A percentile compares a stretch with the other conserved stretches of the same genome.
Evolutionary conservation across 768 basidiomycete species (phyloP).

Genomic region (Pleurotus ostreatus): DNA sequence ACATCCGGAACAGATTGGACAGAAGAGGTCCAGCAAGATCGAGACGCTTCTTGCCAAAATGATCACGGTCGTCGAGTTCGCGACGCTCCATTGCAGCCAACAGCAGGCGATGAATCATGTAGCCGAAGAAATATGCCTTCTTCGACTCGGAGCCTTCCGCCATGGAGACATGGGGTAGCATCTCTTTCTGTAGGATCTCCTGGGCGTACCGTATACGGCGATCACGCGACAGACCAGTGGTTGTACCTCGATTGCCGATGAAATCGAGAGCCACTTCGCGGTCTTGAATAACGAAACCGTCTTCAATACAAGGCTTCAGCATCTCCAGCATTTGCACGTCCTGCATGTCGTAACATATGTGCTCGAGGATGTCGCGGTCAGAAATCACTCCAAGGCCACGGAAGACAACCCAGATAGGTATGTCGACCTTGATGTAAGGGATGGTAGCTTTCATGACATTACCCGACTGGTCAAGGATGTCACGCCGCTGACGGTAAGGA

Average conservation of each 20-base stretch:
- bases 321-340: constrained; percentile 96
- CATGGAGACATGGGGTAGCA: constrained; percentile 97
- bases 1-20: constrained; percentile 96
- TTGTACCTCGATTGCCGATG: constrained; percentile 97
- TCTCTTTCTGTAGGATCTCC: constrained; percentile 97
- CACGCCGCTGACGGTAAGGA: constrained; percentile 8
- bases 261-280: constrained; percentile 97
- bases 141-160: constrained; percentile 94
- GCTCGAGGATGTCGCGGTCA: constrained; percentile 95
- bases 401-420: constrained; percentile 99
- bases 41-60: constrained; percentile 97
- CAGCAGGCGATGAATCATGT: constrained; percentile 96
- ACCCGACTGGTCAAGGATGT: constrained; percentile 49
- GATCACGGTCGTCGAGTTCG: constrained; percentile 98
- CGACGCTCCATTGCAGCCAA: constrained; percentile 91
- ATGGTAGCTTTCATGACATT: constrained; percentile 96
- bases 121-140: constrained; percentile 99
- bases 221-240: constrained; percentile 86
- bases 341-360: constrained; percentile 97
- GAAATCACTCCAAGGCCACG: constrained; percentile 96
- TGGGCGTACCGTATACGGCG: constrained; percentile 94
- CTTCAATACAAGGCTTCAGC: constrained; percentile 97
- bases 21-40: constrained; percentile 95
- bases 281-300: constrained; percentile 97
- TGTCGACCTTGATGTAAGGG: constrained; percentile 97